Base-by-base conservation (phyloP, 2,329 filamentous ascomycete genomes). In the Leptographium wingfieldii region DNA sequence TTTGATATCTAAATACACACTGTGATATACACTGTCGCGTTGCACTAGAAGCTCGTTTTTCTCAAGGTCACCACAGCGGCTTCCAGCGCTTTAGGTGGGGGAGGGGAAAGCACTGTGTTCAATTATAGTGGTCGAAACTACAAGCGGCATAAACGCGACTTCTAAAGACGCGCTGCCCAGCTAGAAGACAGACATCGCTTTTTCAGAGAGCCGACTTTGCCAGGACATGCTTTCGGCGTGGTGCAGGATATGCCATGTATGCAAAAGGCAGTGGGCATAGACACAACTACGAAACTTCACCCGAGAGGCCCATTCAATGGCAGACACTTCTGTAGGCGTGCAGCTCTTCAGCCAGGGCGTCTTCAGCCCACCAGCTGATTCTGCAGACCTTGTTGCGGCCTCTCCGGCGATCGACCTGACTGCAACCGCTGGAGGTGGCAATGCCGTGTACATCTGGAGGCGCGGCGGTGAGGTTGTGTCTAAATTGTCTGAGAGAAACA, bases 331-430 rank as follows among this genome's bases (percentile, higher is more conserved):
- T n/a, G 27, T 5, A 25, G 55, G 57, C 27, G 35, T 83, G 62
- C 65, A 74, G 64, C 74, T 80, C 54, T 71, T 80, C 64, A 80
- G 80, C 71, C 78, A 85, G 68, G 83, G 81, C 65, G 74, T 76
- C 64, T 77, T 86, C 62, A 76, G 80, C 57, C 64, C 66, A 11
- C 73, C 78, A 54, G 77, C 77, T 29, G 77, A 83, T 27, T 77
- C 81, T 46, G 73, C 77, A 43, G 75, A 77, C 55, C 80, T 87
- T 57, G 77, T 92, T 40, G 80, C 85, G 31, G 90, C 88, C 72
- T 95, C 90, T 71, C 90, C 92, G 19, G 87, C 85, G 10, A 88
- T 95, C 76, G 90, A 96, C 72, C 78, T 97, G 54, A 79, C 87
- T n/a, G 85, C 86, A 5, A 78, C 91, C 14, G 87, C 88, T 14